Evolutionary conservation across 176 grass and related monocot genomes (phyloP), one percentile per base, ranked within the genome.

Genomic region (Themeda triandra): DNA sequence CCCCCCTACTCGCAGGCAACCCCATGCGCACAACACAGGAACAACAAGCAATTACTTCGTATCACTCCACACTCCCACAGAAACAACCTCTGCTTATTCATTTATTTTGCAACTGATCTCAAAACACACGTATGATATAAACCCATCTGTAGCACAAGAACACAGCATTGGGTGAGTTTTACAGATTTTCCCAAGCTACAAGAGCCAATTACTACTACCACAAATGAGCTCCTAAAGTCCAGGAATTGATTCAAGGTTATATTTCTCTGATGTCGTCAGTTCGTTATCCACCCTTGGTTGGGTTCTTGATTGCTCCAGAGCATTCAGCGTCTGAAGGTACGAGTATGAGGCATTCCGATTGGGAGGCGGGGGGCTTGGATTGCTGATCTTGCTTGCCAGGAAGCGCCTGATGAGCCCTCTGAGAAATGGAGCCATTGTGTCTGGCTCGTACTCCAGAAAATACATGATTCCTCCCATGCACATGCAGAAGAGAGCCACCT

Each of bases 381-480:
- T 96, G 63, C 88, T 99, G 86, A 99, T 95, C 82, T 94, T 99
- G 88, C 93, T 96, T 25, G 91, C 93, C 36, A 99, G 90, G 81
- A 99, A 99, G 13, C 96, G 84, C 36, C 93, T 86, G 80, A 99
- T 96, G 46, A 99, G 91, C 41, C 96, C 90, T 80, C 90, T 87
- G 31, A 99, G 93, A 86, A 99, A 96, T 71, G 96, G 96, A 83
- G 96, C 96, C 96, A 99, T 96, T 14, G 96, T 99, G 11, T 99
- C 93, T 29, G 93, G 96, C 59, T 99, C 93, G 12, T 96, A 89
- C 82, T 99, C 96, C 77, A 99, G 85, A 87, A 92, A 99, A 54
- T 96, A 99, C 96, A 99, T 96, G 45, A 94, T 94, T 80, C 96
- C 96, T 76, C 96, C 96, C 93, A 91, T 99, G 88, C 93, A 99